phyloP scores from a whole-genome alignment of 495 filamentous ascomycete species.

The Lasiosphaeriaceae sp. region DNA sequence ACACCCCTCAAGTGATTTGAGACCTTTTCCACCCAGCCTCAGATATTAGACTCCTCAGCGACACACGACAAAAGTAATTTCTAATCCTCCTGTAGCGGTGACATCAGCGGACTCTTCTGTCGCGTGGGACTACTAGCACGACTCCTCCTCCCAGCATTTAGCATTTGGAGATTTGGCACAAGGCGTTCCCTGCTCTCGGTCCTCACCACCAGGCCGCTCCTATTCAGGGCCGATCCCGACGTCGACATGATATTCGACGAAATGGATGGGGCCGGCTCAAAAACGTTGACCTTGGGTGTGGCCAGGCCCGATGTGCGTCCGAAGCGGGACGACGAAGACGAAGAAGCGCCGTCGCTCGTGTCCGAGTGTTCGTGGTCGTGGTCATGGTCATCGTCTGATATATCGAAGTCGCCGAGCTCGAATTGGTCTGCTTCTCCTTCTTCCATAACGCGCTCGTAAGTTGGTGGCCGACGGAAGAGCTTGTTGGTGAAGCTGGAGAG shows the following conservation, averaged over 20 bases:
- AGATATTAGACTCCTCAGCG: no score
- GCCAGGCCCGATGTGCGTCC: conserved; percentile 59
- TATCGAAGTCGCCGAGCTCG: conserved; percentile 64
- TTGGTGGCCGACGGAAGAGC: conserved; percentile 45
- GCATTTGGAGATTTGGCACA: conserved; percentile 38
- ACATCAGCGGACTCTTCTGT: conserved; percentile 60
- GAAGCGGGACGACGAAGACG: conserved; percentile 29
- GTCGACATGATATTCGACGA: no score
- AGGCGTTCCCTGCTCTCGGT: conserved; percentile 78
- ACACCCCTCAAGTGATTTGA: background rate
- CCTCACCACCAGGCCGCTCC: conserved; percentile 69
- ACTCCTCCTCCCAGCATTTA: conserved; percentile 52
- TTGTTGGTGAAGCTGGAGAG: conserved; percentile 55
- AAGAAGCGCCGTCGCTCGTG: conserved; percentile 42
- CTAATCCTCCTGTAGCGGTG: conserved; percentile 39
- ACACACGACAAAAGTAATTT: no score
- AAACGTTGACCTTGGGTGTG: conserved; percentile 63
- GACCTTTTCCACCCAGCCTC: no score
- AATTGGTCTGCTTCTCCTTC: conserved; percentile 65
- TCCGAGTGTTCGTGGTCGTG: conserved; percentile 51
- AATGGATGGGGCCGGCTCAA: conserved; percentile 43
- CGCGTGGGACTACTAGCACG: conserved; percentile 61
- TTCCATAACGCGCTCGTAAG: conserved; percentile 84
- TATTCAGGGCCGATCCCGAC: conserved; percentile 58
- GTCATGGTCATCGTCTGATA: conserved; percentile 30